These are phyloP conservation scores for Hypericum perforatum DNA, from an alignment of 345 rosid genomes.

Conservation along the genomic window DNA sequence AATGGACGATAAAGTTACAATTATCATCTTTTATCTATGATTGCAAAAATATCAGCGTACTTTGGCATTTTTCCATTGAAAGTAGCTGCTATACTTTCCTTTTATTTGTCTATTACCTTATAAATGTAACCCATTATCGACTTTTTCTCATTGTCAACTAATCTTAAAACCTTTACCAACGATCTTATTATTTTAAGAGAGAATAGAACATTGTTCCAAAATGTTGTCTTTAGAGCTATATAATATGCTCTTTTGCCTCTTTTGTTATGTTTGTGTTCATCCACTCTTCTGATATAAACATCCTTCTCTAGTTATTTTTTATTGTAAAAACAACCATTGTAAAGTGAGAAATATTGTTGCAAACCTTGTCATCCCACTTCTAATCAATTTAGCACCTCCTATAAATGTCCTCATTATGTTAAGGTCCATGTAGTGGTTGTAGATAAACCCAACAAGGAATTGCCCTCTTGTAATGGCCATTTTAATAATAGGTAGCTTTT, in stretches of 20 bases:
- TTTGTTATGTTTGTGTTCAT: not conserved
- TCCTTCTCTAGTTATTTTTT: not conserved
- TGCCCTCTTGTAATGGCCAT: too few species aligned
- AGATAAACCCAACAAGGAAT: too few species aligned
- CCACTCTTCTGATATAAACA: conserved; percentile 7
- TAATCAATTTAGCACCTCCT: not conserved
- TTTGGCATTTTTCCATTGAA: not conserved
- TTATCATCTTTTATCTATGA: too few species aligned
- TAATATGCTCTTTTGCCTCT: not conserved
- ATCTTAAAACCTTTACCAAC: conserved; percentile 8
- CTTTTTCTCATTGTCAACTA: conserved; percentile 13
- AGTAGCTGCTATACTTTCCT: conserved; percentile 1
- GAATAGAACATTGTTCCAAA: conserved; percentile 9
- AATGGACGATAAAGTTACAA: conserved; percentile 12
- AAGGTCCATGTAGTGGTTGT: not conserved
- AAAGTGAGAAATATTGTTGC: too few species aligned
- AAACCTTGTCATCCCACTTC: too few species aligned
- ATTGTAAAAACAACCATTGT: too few species aligned
- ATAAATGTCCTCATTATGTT: not conserved
- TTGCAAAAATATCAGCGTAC: conserved; percentile 4
- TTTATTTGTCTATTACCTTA: conserved; percentile 8
- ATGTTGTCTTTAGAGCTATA: not conserved
- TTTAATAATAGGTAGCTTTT: too few species aligned
- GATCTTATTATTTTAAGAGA: conserved; percentile 5
- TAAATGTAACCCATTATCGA: conserved; percentile 15